Base-by-base conservation (phyloP, 495 filamentous ascomycete genomes). In the Lasiosphaeriaceae sp. region DNA sequence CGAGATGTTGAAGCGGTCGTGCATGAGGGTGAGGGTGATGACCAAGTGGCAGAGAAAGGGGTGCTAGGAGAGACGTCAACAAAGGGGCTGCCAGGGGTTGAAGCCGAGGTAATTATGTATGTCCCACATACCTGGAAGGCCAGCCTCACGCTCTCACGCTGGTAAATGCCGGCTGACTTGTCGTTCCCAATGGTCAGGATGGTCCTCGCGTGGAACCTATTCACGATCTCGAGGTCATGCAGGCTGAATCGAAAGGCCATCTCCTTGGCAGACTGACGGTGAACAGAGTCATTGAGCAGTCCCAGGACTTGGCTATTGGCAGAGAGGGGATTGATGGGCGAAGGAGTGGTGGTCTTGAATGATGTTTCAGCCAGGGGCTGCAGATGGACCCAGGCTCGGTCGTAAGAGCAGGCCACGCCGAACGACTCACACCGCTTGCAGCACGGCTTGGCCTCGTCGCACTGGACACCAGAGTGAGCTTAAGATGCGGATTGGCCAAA, bases 371-470 rank as follows among this genome's bases (percentile, higher is more conserved):
- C 56, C 2, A 64, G 44, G 11, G 70, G 63, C 47, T 77, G 71
- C 5, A 77, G 64, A n/a, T 73, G 61, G 2, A 66, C 21, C 21
- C 56, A 39, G 7, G 47, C 44, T 12, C 54, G 48, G 47, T 67
- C 66, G 56, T 74, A 80, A 57, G 66, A 71, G 63, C 77, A 80
- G 11, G 64, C 55, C 2, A 77, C 73, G 16, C 75, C 69, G 53
- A 71, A 80, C 3, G 63, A 41, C 11, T 61, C 29, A 54, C 77
- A 80, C 55, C 65, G 72, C 43, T 66, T 58, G 61, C 77, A 80
- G 11, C 52, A 54, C 9, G 76, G 77, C 37, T 68, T 71, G 2
- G 57, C 60, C 56, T 79, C 76, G 58, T 80, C 77, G 64, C 76
- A 80, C 77, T 80, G 14, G 39, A 43, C 16, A 5, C 8, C n/a